These are phyloP conservation scores for Solanum gracilifrons DNA, from an alignment of 257 asterid genomes.

Conservation along the genomic window DNA sequence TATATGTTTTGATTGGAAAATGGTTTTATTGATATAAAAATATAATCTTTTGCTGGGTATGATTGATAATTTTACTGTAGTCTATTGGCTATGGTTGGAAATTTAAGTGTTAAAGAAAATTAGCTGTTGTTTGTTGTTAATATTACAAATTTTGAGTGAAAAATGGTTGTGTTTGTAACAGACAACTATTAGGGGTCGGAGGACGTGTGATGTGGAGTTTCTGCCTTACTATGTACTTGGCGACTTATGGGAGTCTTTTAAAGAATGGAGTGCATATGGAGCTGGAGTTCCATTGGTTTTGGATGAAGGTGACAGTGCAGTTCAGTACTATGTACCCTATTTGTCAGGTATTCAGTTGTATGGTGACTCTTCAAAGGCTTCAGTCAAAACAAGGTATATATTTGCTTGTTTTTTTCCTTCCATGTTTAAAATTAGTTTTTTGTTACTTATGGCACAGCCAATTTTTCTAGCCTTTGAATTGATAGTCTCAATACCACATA, in stretches of 20 bases:
- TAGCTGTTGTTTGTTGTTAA: not conserved
- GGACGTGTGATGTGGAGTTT: slow-evolving; percentile 46
- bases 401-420: not conserved
- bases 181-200: slow-evolving; percentile 65
- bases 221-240: slow-evolving; percentile 71
- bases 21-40: not conserved
- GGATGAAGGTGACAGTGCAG: slow-evolving; percentile 54
- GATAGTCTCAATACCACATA: not conserved
- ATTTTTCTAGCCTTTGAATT: not conserved
- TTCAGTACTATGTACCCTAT: slow-evolving; percentile 86
- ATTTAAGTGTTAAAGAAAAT: not conserved
- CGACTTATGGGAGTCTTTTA: slow-evolving; percentile 86
- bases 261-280: slow-evolving; percentile 97
- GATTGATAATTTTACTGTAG: not conserved
- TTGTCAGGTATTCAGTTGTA: slow-evolving; percentile 83
- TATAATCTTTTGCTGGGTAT: not conserved
- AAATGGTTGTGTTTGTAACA: slow-evolving; percentile 16
- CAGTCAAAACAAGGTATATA: slow-evolving; percentile 51
- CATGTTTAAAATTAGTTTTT: not conserved
- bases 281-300: slow-evolving; percentile 88
- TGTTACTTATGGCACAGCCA: not conserved
- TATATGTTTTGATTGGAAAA: not conserved
- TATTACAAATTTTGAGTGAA: not conserved
- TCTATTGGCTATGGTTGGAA: not conserved
- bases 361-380: slow-evolving; percentile 51